A percentile compares a stretch with the other conserved stretches of the same genome.
Conservation (phyloP, 495 filamentous ascomycete genomes). For the Parmelia sp. region DNA sequence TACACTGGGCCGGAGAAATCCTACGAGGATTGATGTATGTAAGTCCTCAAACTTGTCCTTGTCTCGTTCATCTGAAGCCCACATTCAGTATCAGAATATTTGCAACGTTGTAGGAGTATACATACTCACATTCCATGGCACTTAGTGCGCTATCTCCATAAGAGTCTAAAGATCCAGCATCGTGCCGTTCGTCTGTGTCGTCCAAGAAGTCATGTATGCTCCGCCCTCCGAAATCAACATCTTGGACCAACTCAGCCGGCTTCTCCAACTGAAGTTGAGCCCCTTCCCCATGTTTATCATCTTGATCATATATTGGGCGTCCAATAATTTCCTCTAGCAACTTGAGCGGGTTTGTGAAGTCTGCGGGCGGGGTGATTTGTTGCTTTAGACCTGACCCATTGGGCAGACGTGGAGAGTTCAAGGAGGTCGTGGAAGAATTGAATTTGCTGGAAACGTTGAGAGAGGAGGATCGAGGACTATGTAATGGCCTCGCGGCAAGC, state of each 20-base stretch:
- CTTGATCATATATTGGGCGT: constrained; percentile 36
- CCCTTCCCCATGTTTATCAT: constrained; percentile 21
- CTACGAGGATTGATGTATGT: constrained; percentile 69
- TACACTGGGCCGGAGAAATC: constrained; percentile 4
- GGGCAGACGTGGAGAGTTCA: constrained; percentile 54
- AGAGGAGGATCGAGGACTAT: constrained; percentile 57
- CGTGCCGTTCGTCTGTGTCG: constrained; percentile 33
- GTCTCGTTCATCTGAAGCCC: constrained; percentile 63
- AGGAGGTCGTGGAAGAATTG: constrained; percentile 66
- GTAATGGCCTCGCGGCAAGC: constrained; percentile 50
- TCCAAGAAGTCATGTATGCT: constrained; percentile 65
- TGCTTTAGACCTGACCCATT: constrained; percentile 64
- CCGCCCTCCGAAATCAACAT: constrained; percentile 73
- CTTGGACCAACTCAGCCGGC: constrained; percentile 46
- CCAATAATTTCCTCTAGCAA: constrained; percentile 69
- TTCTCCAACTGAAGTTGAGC: constrained; percentile 24
- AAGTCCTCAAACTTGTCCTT: constrained; percentile 86
- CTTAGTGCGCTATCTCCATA: constrained; percentile 58
- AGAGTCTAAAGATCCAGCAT: constrained; percentile 18
- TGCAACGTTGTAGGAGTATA: constrained; percentile 22
- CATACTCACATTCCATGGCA: constrained; percentile 64
- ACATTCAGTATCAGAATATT: constrained; percentile 6
- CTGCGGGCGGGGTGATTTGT: constrained; percentile 42
- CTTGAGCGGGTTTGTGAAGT: constrained; percentile 64
- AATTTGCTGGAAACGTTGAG: constrained; percentile 58